These are phyloP conservation scores for Mimosa pudica DNA, from an alignment of 306 rosid genomes.

Conservation along the genomic window DNA sequence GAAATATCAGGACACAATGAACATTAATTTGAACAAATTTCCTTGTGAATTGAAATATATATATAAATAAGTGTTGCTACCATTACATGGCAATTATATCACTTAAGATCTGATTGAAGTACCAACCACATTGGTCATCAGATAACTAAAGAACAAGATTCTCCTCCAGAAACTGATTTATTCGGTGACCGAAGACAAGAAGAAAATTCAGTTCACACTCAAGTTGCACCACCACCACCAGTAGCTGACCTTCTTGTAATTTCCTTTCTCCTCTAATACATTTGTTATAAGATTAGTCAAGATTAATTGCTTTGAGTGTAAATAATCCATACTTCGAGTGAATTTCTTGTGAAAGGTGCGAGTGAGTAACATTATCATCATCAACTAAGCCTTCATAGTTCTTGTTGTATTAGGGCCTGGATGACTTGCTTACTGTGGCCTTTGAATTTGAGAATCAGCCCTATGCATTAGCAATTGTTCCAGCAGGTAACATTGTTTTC, in stretches of 20 bases:
- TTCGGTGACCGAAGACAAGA: neutral
- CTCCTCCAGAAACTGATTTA: constrained; percentile 14
- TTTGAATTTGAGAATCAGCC: constrained; percentile 47
- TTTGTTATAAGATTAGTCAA: neutral
- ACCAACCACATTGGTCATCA: constrained; percentile 19
- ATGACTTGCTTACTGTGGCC: constrained; percentile 51
- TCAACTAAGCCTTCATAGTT: constrained; percentile 1
- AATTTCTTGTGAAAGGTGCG: too few species aligned
- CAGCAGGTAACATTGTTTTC: constrained; percentile 32
- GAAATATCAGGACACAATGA: neutral
- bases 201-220: neutral
- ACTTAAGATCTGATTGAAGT: neutral
- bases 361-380: neutral
- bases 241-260: constrained; percentile 49
- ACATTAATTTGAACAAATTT: neutral
- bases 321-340: neutral
- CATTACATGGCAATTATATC: too few species aligned
- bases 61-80: too few species aligned
- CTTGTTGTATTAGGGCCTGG: constrained; percentile 40
- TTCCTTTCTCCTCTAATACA: neutral
- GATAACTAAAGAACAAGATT: constrained; percentile 19
- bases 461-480: constrained; percentile 33
- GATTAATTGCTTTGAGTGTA: neutral
- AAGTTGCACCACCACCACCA: constrained; percentile 30
- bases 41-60: neutral